Conservation (phyloP, 768 basidiomycete genomes). For the Collybia sp. region DNA sequence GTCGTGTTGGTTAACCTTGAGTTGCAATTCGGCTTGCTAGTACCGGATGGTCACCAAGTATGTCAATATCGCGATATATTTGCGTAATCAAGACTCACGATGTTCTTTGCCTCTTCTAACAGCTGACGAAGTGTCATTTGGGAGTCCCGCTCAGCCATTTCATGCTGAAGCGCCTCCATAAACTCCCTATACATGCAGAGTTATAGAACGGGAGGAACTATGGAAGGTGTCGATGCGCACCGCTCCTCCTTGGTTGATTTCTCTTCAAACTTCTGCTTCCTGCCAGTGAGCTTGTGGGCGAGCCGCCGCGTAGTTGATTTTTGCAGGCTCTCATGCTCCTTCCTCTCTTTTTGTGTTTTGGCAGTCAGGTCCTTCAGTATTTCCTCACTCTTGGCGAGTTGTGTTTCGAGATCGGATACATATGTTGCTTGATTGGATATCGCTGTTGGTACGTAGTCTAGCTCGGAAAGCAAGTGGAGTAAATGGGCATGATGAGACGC, state of each 20-base stretch:
- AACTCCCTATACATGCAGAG: conserved; percentile 29
- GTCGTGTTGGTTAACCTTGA: conserved; percentile 23
- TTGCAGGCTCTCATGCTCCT: conserved; percentile 35
- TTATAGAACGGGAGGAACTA: neutral
- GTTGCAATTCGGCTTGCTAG: conserved; percentile 27
- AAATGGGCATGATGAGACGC: conserved; percentile 33
- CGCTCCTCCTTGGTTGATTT: conserved; percentile 40
- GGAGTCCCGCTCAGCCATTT: conserved; percentile 32
- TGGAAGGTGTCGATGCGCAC: conserved; percentile 16
- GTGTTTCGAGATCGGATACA: conserved; percentile 26
- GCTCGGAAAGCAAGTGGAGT: conserved; percentile 24
- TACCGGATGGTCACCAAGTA: neutral
- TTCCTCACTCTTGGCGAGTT: conserved; percentile 16
- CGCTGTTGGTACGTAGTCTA: conserved; percentile 36
- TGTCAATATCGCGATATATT: neutral
- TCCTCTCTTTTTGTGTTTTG: conserved; percentile 39
- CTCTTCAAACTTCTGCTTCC: conserved; percentile 35
- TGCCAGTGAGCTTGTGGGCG: conserved; percentile 34
- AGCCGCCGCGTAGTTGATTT: conserved; percentile 34
- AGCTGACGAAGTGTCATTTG: conserved; percentile 24
- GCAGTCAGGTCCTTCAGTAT: conserved; percentile 22
- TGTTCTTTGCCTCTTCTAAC: conserved; percentile 26
- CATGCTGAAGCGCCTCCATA: conserved; percentile 37
- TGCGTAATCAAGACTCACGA: conserved; percentile 20
- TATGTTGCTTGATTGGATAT: conserved; percentile 29